These are phyloP conservation scores for Cyclostephanos tholiformis DNA, from an alignment of 108 stramenopile genomes.

Conservation along the genomic window DNA sequence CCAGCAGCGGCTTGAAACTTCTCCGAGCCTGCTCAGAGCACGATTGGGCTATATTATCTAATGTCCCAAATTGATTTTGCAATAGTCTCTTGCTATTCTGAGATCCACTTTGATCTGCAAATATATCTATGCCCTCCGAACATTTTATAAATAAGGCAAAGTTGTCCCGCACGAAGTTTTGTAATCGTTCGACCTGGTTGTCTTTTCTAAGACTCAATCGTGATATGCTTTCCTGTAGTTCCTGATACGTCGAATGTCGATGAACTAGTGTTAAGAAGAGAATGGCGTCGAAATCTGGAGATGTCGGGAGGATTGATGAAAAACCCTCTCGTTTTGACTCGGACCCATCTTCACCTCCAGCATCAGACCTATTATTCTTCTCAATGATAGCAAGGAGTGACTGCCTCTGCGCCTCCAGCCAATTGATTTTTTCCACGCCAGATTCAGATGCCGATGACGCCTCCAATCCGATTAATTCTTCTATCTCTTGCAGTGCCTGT, in stretches of 20 bases:
- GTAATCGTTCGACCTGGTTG: conserved; percentile 80
- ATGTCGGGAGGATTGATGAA: conserved; percentile 72
- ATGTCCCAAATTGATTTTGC: conserved; percentile 66
- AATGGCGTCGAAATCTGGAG: conserved; percentile 83
- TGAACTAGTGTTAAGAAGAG: conserved; percentile 88
- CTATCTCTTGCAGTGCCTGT: conserved; percentile 64
- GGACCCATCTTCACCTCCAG: conserved; percentile 14
- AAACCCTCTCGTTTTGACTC: conserved; percentile 14
- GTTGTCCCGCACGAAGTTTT: conserved; percentile 87
- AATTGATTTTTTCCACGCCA: conserved; percentile 60
- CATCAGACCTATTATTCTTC: conserved; percentile 17
- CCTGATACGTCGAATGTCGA: conserved; percentile 71
- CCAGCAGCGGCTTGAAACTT: conserved; percentile 85
- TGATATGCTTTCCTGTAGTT: conserved; percentile 69
- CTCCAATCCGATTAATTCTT: conserved; percentile 56
- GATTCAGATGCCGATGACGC: conserved; percentile 41
- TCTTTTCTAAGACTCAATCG: conserved; percentile 84
- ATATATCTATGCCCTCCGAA: conserved; percentile 88
- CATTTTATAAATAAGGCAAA: conserved; percentile 88
- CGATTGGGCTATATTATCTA: conserved; percentile 75
- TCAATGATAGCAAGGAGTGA: conserved; percentile 70
- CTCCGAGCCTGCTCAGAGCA: conserved; percentile 81
- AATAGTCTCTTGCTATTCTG: conserved; percentile 47
- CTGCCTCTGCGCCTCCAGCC: conserved; percentile 71
- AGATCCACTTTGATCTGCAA: conserved; percentile 36